Conservation (phyloP, 1,284 basidiomycete genomes). For the Xerocomus nothofagi region DNA sequence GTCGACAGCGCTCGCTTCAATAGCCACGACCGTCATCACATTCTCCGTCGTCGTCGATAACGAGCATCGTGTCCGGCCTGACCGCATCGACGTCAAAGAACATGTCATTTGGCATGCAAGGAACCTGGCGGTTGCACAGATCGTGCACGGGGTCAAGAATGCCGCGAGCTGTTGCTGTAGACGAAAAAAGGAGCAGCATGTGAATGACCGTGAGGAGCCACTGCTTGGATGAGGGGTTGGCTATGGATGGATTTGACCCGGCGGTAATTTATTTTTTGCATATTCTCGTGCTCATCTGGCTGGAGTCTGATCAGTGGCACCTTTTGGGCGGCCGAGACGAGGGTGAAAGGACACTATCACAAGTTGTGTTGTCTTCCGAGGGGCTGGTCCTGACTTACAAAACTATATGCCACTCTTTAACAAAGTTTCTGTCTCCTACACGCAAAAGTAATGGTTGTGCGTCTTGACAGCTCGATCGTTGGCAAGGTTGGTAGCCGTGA, state of each 20-base stretch:
- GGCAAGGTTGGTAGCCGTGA: no score
- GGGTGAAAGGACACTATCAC: not conserved
- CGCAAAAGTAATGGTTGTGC: no score
- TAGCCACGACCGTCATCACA: constrained; percentile 60
- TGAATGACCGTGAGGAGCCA: not conserved
- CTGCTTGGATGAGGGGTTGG: constrained; percentile 17
- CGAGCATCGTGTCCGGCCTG: constrained; percentile 68
- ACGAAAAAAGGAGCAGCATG: not conserved
- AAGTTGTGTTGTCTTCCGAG: no score
- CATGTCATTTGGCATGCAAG: constrained; percentile 51
- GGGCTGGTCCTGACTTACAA: not conserved
- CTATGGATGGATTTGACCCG: not conserved
- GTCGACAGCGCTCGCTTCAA: constrained; percentile 66
- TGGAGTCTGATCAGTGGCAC: not conserved
- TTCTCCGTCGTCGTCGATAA: constrained; percentile 65
- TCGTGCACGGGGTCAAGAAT: constrained; percentile 15
- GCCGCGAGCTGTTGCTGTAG: constrained; percentile 12
- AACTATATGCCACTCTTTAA: no score
- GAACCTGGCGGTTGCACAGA: constrained; percentile 28
- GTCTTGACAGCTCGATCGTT: no score
- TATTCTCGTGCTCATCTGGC: constrained; percentile 3
- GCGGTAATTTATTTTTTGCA: constrained; percentile 8
- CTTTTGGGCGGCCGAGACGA: not conserved
- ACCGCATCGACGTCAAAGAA: constrained; percentile 56
- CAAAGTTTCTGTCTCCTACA: no score